Evolutionary conservation across 768 basidiomycete genomes (phyloP), one percentile per base, ranked within the genome.

Genomic region (Amanita rubescens): DNA sequence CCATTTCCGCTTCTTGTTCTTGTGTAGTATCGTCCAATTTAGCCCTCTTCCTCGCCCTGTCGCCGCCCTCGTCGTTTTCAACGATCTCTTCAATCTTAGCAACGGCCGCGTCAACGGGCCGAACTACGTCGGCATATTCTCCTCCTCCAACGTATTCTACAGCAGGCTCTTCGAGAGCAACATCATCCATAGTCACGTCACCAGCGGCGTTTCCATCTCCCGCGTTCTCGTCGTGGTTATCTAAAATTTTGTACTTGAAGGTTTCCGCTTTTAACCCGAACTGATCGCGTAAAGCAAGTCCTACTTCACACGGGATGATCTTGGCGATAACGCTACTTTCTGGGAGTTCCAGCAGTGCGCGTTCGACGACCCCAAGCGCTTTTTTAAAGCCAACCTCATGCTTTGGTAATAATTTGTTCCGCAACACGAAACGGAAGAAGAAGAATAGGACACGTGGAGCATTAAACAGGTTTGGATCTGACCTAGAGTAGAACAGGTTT

Each of bases 361-460:
- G 22, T 39, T 57, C 54, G 30, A 53, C 45, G 37, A 59, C 39
- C 34, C 45, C 44, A 14, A 38, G 42, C 17, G 49, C 56, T 4
- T 38, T 46, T 45, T 53, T 61, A 19, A 48, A 37, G 12, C 51
- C 54, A 14, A 6, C 24, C 9, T 30, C 46, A 10, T 22, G 34
- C 49, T 72, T 70, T 0, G 67, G 67, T 2, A 79, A 67, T 8
- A 75, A 69, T 2, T 63, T 58, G 58, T 72, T 77, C 19, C 74
- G 73, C 20, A 75, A 59, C 56, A 78, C 61, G 62, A 73, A 79
- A 37, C 69, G 66, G 25, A 78, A 53, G 56, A 77, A 77, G 62
- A 75, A 79, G 14, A 63, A 63, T 7, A 78, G 59, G 7, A 79
- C 58, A 25, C 71, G 73, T 19, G 76, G 76, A 41, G 74, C 65